Evolutionary conservation across 345 rosid species (phyloP), one percentile per base, ranked within the genome.

Genomic region (Theobroma cacao): DNA sequence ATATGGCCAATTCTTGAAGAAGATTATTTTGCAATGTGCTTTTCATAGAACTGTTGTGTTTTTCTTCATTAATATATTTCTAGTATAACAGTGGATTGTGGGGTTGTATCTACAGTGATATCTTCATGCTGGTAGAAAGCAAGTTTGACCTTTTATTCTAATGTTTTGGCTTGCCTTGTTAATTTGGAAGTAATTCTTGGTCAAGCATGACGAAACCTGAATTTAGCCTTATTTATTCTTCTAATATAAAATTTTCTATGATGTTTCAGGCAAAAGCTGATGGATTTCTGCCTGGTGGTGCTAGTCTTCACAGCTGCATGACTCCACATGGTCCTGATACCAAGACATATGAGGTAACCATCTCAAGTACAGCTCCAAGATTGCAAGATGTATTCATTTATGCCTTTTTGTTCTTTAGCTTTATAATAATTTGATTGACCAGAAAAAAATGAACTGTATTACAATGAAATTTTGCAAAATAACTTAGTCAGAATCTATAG

Each of bases 311-410:
- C 77, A 93, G 93, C 78, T 95, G 97, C 88, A 95, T 93, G 98
- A 95, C 97, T 80, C 99, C 99, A 33, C 98, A 93, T 59, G 99
- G 99, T 87, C 98, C 99, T 62, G 99, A 93, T 82, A 93, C 97
- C 0, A 93, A 91, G 79, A 91, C 97, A 38, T 93, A 78, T 38
- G 99, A 95, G 94, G 99, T 95, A 85, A 67, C 2, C 11, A 66
- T 60, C 63, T 56, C 6, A 30, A 41, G 12, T 26, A 38, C 56
- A 26, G 31, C 24, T 26, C 63, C 40, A 18, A 65, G 28, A 48
- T 55, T 53, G 47, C 33, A 31, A 40, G 40, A 64, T 11, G 30
- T 15, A 9, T 76, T 50, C 75, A 56, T 34, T 47, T 6, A 8
- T 64, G 58, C 12, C 62, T 24, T 20, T 55, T 55, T 65, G 38